phyloP scores from a whole-genome alignment of 2,329 filamentous ascomycete genomes.

The Cryphonectria carpinicola region DNA sequence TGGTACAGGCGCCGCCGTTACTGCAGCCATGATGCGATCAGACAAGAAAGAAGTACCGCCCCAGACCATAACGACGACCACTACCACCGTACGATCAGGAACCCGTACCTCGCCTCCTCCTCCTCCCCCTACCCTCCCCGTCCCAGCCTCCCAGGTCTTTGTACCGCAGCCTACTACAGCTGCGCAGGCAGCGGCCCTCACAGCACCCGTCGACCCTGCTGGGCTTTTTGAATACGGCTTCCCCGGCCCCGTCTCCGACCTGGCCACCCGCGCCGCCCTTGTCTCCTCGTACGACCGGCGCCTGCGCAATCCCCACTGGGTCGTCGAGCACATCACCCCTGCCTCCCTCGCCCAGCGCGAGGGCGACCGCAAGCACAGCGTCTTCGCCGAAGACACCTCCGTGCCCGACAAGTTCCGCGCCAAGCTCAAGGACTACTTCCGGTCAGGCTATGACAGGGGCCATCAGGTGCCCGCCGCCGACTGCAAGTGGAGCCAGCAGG shows the following conservation, averaged over 20 bases:
- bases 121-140: constrained; percentile 40
- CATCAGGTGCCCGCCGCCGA: constrained; percentile 98
- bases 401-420: constrained; percentile 89
- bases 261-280: constrained; percentile 75
- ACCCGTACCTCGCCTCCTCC: constrained; percentile 36
- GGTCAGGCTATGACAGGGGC: constrained; percentile 91
- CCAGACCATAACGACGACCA: constrained; percentile 39
- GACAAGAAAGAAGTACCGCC: constrained; percentile 47
- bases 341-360: constrained; percentile 74
- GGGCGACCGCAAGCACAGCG: constrained; percentile 82
- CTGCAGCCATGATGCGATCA: constrained; percentile 63
- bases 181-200: constrained; percentile 30
- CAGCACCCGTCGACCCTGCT: constrained; percentile 68
- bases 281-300: constrained; percentile 90
- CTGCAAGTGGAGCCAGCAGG: constrained; percentile 90
- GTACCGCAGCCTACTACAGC: constrained; percentile 37
- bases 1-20: constrained; percentile 75
- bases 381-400: constrained; percentile 77
- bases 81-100: constrained; percentile 38
- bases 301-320: constrained; percentile 91
- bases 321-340: constrained; percentile 93
- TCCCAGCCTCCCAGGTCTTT: constrained; percentile 64
- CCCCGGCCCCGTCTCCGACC: constrained; percentile 85
- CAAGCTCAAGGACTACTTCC: constrained; percentile 90
- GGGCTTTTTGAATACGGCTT: constrained; percentile 88